Conservation (phyloP, 1,284 basidiomycete species). For the Rhodotorula sp. region DNA sequence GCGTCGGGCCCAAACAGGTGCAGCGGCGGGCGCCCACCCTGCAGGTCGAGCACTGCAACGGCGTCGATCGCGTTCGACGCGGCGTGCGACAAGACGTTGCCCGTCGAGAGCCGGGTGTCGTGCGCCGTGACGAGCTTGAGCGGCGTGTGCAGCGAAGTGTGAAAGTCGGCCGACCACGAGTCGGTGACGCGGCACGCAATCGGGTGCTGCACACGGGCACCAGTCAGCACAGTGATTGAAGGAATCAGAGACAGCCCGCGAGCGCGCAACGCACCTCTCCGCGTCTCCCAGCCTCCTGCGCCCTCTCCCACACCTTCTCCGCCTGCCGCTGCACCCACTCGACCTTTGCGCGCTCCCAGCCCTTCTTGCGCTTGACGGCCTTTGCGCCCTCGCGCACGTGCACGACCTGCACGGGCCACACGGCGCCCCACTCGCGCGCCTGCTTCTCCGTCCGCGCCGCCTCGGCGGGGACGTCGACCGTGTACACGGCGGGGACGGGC, state of each 20-base stretch:
- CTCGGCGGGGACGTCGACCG: slow-evolving; percentile 65
- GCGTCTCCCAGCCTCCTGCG: slow-evolving; percentile 54
- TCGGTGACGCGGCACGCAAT: slow-evolving; percentile 72
- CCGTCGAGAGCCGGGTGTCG: slow-evolving; percentile 68
- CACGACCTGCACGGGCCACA: slow-evolving; percentile 78
- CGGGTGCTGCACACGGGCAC: slow-evolving; percentile 60
- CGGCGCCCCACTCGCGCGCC: slow-evolving; percentile 55
- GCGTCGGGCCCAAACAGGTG: slow-evolving; percentile 48
- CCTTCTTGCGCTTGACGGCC: slow-evolving; percentile 37
- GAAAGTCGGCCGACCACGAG: slow-evolving; percentile 58
- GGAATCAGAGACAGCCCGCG: no score
- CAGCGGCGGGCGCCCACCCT: slow-evolving; percentile 14
- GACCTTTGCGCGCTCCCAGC: slow-evolving; percentile 53
- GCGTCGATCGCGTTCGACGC: slow-evolving; percentile 71
- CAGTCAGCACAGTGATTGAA: not conserved
- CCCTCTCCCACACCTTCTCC: slow-evolving; percentile 68
- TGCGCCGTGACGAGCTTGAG: slow-evolving; percentile 53
- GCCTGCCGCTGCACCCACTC: slow-evolving; percentile 66
- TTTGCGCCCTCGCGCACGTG: slow-evolving; percentile 69
- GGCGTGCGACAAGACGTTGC: slow-evolving; percentile 80
- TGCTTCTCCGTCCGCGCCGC: slow-evolving; percentile 72
- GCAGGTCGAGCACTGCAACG: slow-evolving; percentile 52
- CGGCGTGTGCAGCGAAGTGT: slow-evolving; percentile 21
- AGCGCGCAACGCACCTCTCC: slow-evolving; percentile 60
- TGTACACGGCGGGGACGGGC: slow-evolving; percentile 11